These are phyloP conservation scores for Abrus precatorius DNA, from an alignment of 306 rosid genomes.

Conservation along the genomic window DNA sequence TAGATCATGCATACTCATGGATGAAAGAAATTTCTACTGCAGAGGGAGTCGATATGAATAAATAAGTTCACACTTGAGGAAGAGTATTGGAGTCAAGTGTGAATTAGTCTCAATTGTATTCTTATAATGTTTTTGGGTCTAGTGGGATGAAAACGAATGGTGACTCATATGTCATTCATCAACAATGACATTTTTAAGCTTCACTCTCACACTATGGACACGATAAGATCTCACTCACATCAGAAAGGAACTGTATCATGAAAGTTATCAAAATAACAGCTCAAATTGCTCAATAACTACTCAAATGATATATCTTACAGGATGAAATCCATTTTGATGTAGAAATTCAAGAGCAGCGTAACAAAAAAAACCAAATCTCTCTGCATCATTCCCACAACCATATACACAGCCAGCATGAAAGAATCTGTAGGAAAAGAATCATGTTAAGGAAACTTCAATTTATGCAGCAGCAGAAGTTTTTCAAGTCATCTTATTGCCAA, in stretches of 20 bases:
- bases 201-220: neutral
- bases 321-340: constrained; percentile 77
- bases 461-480: constrained; percentile 16
- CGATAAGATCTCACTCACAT: neutral
- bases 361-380: constrained; percentile 88
- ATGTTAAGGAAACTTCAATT: neutral
- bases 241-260: neutral
- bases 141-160: constrained; percentile 9
- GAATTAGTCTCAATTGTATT: neutral
- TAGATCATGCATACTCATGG: too few species aligned
- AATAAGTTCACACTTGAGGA: too few species aligned
- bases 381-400: constrained; percentile 81
- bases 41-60: too few species aligned
- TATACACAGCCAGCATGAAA: constrained; percentile 72
- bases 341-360: constrained; percentile 93
- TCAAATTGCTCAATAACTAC: neutral
- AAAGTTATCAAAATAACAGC: neutral
- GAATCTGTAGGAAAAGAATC: constrained; percentile 60
- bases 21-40: too few species aligned
- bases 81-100: too few species aligned
- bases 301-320: constrained; percentile 64
- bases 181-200: neutral
- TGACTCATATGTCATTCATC: neutral
- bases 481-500: constrained; percentile 3
- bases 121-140: neutral